A percentile compares a stretch with the other conserved stretches of the same genome.
Evolutionary conservation across 148 eudicot genomes (phyloP).

Genomic region (Amaranthus hypochondriacus): DNA sequence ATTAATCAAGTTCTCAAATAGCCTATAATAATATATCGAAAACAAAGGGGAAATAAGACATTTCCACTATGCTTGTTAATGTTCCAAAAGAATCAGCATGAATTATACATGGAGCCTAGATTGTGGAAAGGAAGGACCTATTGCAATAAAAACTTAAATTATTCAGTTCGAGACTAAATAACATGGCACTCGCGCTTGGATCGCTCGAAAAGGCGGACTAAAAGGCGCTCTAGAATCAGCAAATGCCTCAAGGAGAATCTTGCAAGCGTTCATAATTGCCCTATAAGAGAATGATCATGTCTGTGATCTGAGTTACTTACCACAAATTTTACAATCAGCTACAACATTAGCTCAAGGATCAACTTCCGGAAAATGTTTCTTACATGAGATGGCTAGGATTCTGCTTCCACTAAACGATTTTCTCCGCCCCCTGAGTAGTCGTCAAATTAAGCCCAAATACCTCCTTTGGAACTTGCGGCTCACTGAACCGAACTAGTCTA

Average conservation of each 20-base stretch:
- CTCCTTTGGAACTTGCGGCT: constrained; percentile 65
- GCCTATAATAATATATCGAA: no score
- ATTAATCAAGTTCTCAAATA: no score
- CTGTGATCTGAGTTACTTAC: background rate
- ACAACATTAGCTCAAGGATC: constrained; percentile 22
- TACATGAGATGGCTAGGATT: constrained; percentile 35
- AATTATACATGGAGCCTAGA: background rate
- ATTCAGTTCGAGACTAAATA: background rate
- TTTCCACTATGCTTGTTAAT: no score
- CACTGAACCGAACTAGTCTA: constrained; percentile 49
- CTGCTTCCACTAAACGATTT: constrained; percentile 43
- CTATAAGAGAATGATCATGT: constrained; percentile 1
- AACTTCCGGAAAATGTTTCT: constrained; percentile 2
- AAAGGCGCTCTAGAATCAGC: constrained; percentile 10
- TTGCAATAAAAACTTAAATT: background rate
- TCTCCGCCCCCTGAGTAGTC: constrained; percentile 38
- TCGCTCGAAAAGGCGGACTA: constrained; percentile 1
- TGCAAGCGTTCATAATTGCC: background rate
- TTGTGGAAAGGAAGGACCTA: constrained; percentile 29
- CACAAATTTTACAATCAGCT: constrained; percentile 15
- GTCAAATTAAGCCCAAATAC: constrained; percentile 73
- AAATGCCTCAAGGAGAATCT: background rate
- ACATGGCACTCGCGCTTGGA: background rate
- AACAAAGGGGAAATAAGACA: no score
- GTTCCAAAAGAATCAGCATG: background rate